Percentiles rank a stretch among this genome's conserved stretches.
Conservation (phyloP, 2,329 filamentous ascomycete genomes). For the Ophiostoma novo-ulmi region DNA sequence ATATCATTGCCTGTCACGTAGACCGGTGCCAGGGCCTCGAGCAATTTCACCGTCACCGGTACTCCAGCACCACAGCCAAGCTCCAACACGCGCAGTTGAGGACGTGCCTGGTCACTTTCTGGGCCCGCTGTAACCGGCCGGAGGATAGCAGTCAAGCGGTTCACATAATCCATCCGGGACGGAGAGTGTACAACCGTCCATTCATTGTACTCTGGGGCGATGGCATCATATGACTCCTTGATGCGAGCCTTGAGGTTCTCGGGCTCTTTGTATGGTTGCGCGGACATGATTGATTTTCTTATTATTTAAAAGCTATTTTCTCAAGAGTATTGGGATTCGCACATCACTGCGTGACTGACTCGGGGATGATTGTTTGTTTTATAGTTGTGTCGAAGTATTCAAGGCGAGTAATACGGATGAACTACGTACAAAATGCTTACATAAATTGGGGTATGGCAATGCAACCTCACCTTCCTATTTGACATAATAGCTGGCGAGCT, state of each 20-base stretch:
- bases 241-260: conserved; percentile 37
- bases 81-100: not conserved
- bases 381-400: not conserved
- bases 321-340: no score
- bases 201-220: conserved; percentile 38
- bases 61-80: not conserved
- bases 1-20: not conserved
- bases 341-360: no score
- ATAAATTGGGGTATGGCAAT: not conserved
- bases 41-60: not conserved
- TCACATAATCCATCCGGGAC: conserved; percentile 12
- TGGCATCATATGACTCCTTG: conserved; percentile 33
- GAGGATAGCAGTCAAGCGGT: not conserved
- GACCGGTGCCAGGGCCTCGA: not conserved
- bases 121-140: not conserved
- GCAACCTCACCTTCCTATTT: not conserved
- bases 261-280: conserved; percentile 14
- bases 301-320: no score
- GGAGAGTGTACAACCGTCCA: conserved; percentile 37
- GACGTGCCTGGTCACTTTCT: not conserved
- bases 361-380: not conserved
- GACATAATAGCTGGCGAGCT: no score
- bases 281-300: not conserved
- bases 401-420: not conserved
- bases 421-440: not conserved